Conservation (phyloP, 2,329 filamentous ascomycete species). For the Xylaria arbuscula region DNA sequence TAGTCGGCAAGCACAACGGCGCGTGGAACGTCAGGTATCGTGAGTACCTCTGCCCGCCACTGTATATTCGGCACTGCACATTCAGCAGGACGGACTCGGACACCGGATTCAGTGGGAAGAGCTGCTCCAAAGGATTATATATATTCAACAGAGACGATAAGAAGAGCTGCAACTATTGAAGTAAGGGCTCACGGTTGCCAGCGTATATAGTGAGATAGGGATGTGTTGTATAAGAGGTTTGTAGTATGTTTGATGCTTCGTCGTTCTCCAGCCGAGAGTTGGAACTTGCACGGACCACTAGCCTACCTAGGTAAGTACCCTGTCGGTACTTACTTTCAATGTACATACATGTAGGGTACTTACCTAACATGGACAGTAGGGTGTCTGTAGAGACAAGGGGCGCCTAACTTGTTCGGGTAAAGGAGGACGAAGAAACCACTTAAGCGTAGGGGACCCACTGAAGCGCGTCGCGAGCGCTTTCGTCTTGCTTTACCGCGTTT, state of each 20-base stretch:
- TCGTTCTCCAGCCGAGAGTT: background rate
- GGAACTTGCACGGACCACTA: background rate
- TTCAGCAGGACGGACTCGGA: slow-evolving; percentile 7
- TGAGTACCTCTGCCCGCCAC: background rate
- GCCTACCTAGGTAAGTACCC: background rate
- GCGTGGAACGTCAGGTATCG: background rate
- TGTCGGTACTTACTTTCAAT: background rate
- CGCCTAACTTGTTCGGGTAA: no score
- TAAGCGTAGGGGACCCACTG: slow-evolving; percentile 7
- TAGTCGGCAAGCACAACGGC: slow-evolving; percentile 18
- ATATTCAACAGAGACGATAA: background rate
- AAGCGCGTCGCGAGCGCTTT: slow-evolving; percentile 32
- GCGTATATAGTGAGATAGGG: background rate
- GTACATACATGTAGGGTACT: background rate
- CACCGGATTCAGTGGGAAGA: background rate
- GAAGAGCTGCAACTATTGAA: background rate
- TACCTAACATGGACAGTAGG: background rate
- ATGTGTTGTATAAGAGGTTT: background rate
- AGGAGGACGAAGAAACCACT: slow-evolving; percentile 44
- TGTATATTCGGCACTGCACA: slow-evolving; percentile 2
- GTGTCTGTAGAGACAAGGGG: no score
- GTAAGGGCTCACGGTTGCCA: background rate
- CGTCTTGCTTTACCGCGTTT: slow-evolving; percentile 26
- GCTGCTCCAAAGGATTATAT: background rate
- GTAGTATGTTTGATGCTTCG: background rate